These are phyloP conservation scores for Trichoderma sp. DNA, from an alignment of 2,329 filamentous ascomycete species.

Conservation along the genomic window DNA sequence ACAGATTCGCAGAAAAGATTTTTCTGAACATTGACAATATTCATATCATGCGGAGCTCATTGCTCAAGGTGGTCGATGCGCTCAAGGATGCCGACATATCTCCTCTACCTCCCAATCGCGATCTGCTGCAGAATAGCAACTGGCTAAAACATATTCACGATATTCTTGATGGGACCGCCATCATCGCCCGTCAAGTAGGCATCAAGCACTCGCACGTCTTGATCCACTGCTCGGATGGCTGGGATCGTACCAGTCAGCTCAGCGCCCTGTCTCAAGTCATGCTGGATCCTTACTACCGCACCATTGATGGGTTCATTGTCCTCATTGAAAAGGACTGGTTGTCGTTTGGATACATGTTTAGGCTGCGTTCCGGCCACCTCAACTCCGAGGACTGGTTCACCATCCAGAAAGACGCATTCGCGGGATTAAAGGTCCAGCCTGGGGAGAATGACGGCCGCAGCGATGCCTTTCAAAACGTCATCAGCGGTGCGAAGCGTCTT, in stretches of 20 bases:
- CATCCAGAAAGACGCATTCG: constrained; percentile 78
- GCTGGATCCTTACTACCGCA: constrained; percentile 93
- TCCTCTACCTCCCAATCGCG: constrained; percentile 76
- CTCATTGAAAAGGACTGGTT: constrained; percentile 97
- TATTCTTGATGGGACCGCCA: constrained; percentile 78
- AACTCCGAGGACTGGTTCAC: constrained; percentile 94
- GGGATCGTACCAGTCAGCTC: constrained; percentile 95
- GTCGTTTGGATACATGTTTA: constrained; percentile 97
- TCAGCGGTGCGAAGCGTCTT: constrained; percentile 89
- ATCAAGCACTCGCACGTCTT: constrained; percentile 92
- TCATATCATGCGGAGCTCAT: constrained; percentile 92
- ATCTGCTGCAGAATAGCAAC: constrained; percentile 77
- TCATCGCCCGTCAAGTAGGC: constrained; percentile 85
- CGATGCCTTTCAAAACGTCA: constrained; percentile 82
- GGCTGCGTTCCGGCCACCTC: constrained; percentile 83
- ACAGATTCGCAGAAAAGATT: constrained; percentile 85
- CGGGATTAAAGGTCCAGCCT: constrained; percentile 61
- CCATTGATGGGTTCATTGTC: constrained; percentile 90
- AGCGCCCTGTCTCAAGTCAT: constrained; percentile 90
- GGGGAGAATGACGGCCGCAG: constrained; percentile 62
- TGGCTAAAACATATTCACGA: constrained; percentile 90
- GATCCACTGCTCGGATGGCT: constrained; percentile 97
- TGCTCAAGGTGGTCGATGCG: constrained; percentile 84
- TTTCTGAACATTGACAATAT: constrained; percentile 98
- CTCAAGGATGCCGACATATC: constrained; percentile 92